Base-by-base conservation (phyloP, 176 grass and related monocot genomes). In the Carex parvula region DNA sequence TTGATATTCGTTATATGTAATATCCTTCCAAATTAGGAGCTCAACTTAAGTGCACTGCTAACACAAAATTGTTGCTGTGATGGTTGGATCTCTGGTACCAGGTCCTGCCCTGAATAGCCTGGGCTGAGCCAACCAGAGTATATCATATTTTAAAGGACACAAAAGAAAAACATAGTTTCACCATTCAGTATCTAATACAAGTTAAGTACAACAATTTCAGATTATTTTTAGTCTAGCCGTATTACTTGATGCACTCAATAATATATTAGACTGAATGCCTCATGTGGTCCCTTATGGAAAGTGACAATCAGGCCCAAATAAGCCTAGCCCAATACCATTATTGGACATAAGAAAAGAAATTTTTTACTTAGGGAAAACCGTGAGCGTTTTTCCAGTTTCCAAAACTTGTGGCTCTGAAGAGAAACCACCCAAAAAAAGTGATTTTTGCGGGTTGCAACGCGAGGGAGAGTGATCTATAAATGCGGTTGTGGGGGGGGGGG, bases 271-370 rank as follows among this genome's bases (percentile, higher is more conserved):
- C 39, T 74, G 39, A 74, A 52, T 74, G 42, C 44, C 18, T 75
- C 44, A 73, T 42, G 3, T 17, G 4, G 48, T 70, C 70, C 39
- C 70, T 73, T 73, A 20, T 9, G 18, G 70, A 1, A 21, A 21
- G 70, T 50, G 11, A 29, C 12, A 26, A 50, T 75, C 21, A 75
- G 70, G 42, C 70, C 44, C 42, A 29, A 72, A 53, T 12, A 75
- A 53, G 70, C 44, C 70, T 41, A 75, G 70, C 44, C 70, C 70
- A 75, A 53, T 75, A 22, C 35, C 44, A 53, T 72, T 53, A 18
- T 75, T 41, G 13, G 53, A 26, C 21, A 15, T 75, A 75, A 53
- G n/a, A 24, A 29, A 75, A 70, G 1, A 70, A 66, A 39, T 1
- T n/a, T 75, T 42, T 20, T 46, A n/a, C 15, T 39, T 53, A 16